Evolutionary conservation across 176 grass and related monocot genomes (phyloP).

Genomic region (Thinopyrum elongatum): DNA sequence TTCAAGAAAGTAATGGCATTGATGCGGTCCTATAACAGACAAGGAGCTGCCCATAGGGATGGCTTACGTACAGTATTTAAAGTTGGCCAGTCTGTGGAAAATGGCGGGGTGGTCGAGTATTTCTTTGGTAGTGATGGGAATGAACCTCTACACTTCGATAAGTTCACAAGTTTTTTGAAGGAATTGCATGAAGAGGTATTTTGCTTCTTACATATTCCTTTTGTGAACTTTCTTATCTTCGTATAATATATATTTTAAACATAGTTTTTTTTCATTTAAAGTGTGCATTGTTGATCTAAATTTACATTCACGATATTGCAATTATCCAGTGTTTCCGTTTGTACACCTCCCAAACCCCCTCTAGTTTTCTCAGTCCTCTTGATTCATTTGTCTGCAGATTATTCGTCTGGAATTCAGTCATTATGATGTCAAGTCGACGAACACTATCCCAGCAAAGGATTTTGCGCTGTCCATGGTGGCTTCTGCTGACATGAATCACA

Average conservation of each 20-base stretch:
- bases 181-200: slow-evolving; percentile 81
- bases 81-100: slow-evolving; percentile 64
- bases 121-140: slow-evolving; percentile 90
- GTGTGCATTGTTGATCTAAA: not conserved
- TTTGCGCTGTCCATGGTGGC: slow-evolving; percentile 93
- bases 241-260: too few species aligned
- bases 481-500: slow-evolving; percentile 84
- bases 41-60: slow-evolving; percentile 80
- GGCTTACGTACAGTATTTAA: slow-evolving; percentile 81
- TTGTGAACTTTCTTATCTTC: not conserved
- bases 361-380: slow-evolving; percentile 9
- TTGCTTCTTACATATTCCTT: slow-evolving; percentile 12
- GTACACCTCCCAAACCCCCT: not conserved
- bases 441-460: slow-evolving; percentile 78
- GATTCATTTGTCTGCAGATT: slow-evolving; percentile 51
- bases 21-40: slow-evolving; percentile 89
- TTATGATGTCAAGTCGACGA: slow-evolving; percentile 78
- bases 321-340: not conserved
- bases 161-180: slow-evolving; percentile 76
- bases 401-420: slow-evolving; percentile 84
- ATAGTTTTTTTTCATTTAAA: not conserved
- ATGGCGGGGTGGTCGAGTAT: slow-evolving; percentile 76
- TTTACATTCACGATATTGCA: not conserved
- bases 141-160: slow-evolving; percentile 61
- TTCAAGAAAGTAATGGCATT: slow-evolving; percentile 98